A percentile compares a stretch with the other conserved stretches of the same genome.
Conservation (phyloP, 345 rosid species). For the Populus alba region DNA sequence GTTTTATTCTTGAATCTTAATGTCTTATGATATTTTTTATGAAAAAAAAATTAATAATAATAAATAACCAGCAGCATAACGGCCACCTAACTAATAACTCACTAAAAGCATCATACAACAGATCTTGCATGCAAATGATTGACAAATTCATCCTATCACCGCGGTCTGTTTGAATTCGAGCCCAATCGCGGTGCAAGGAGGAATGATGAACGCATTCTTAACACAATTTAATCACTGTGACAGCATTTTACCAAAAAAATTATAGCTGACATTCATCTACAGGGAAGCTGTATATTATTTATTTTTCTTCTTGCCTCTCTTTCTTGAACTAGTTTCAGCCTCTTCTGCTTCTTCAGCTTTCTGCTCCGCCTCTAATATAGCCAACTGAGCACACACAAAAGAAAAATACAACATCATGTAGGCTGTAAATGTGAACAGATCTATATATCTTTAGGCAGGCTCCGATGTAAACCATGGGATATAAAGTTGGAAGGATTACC, state of each 20-base stretch:
- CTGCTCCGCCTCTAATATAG: slow-evolving; percentile 83
- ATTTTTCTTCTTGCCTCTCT: slow-evolving; percentile 66
- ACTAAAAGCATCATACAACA: neutral
- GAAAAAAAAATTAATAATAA: too few species aligned
- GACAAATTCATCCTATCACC: neutral
- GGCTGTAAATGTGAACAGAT: neutral
- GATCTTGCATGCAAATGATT: neutral
- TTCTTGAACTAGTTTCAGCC: slow-evolving; percentile 66
- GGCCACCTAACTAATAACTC: too few species aligned
- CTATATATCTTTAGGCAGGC: neutral
- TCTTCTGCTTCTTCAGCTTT: slow-evolving; percentile 93
- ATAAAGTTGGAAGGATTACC: slow-evolving; percentile 37
- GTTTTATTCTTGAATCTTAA: too few species aligned
- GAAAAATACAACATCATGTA: neutral
- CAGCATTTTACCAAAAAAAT: neutral
- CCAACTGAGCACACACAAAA: slow-evolving; percentile 45
- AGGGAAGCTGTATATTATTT: slow-evolving; percentile 11
- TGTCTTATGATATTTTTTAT: too few species aligned
- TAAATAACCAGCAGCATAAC: too few species aligned
- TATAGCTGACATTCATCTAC: neutral
- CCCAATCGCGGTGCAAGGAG: neutral
- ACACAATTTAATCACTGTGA: neutral
- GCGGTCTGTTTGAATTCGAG: neutral
- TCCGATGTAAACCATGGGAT: neutral
- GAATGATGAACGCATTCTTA: neutral